phyloP scores from a whole-genome alignment of 345 rosid species.

The Combretum micranthum region DNA sequence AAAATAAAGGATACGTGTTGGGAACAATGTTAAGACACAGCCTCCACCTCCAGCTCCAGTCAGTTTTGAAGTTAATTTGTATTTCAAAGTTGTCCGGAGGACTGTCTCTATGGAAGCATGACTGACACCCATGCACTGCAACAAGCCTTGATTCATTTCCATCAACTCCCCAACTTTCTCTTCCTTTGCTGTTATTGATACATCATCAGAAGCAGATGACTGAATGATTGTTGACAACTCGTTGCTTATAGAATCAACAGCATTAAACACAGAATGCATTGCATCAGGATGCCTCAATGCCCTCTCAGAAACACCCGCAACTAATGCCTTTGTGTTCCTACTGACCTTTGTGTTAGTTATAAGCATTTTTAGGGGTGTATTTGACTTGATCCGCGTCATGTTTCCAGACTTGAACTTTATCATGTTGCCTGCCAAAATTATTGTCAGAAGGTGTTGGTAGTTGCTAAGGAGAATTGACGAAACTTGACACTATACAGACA shows the following conservation, averaged over 20 bases:
- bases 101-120: constrained; percentile 78
- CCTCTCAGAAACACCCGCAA: constrained; percentile 86
- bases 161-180: constrained; percentile 68
- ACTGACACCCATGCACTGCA: constrained; percentile 89
- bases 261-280: constrained; percentile 65
- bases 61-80: constrained; percentile 77
- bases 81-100: constrained; percentile 59
- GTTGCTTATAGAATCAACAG: constrained; percentile 74
- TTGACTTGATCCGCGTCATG: constrained; percentile 50
- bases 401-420: constrained; percentile 75
- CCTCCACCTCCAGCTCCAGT: constrained; percentile 99
- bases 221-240: constrained; percentile 55
- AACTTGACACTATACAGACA: background rate
- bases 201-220: constrained; percentile 39
- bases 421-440: constrained; percentile 60
- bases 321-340: constrained; percentile 85
- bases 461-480: background rate
- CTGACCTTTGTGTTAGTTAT: constrained; percentile 87
- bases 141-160: constrained; percentile 93
- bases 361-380: constrained; percentile 68
- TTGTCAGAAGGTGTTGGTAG: background rate
- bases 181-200: constrained; percentile 50
- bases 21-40: constrained; percentile 79
- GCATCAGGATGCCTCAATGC: constrained; percentile 54
- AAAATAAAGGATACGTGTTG: constrained; percentile 65